A percentile compares a stretch with the other conserved stretches of the same genome.
These are phyloP conservation scores for Rhytidiadelphus loreus DNA, from an alignment of 225 moss, liverwort and hornwort genomes.

Conservation along the genomic window DNA sequence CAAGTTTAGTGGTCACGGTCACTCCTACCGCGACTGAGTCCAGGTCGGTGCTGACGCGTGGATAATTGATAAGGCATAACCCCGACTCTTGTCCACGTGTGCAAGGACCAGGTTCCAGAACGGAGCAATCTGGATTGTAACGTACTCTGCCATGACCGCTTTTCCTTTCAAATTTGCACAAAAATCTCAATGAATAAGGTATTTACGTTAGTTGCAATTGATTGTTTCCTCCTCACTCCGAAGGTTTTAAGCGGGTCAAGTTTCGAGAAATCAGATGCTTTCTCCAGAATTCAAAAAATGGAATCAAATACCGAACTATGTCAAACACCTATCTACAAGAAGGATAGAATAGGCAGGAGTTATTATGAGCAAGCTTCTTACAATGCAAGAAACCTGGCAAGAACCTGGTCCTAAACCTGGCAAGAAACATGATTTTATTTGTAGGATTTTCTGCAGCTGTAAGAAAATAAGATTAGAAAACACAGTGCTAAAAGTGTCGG, in stretches of 20 bases:
- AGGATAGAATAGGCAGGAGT: background rate
- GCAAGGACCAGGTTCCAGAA: background rate
- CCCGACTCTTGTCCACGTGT: background rate
- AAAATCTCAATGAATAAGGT: background rate
- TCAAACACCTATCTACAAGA: background rate
- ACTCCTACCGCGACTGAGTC: background rate
- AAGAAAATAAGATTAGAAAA: background rate
- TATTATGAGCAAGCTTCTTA: background rate
- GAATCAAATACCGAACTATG: background rate
- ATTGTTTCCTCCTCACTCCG: background rate
- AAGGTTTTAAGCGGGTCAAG: background rate
- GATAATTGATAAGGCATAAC: background rate
- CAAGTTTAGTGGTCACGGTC: background rate
- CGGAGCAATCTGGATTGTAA: background rate
- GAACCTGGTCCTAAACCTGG: background rate
- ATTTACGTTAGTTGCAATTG: background rate
- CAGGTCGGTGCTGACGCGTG: constrained; percentile 13
- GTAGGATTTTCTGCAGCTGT: background rate
- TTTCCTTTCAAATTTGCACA: background rate
- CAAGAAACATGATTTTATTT: background rate
- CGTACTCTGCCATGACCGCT: background rate
- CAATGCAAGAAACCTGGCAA: background rate
- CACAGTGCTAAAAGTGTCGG: background rate
- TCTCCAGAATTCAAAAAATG: background rate
- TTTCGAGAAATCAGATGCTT: background rate